Evolutionary conservation across 345 rosid species (phyloP), one percentile per base, ranked within the genome.

Genomic region (Diplotaxis tenuifolia): DNA sequence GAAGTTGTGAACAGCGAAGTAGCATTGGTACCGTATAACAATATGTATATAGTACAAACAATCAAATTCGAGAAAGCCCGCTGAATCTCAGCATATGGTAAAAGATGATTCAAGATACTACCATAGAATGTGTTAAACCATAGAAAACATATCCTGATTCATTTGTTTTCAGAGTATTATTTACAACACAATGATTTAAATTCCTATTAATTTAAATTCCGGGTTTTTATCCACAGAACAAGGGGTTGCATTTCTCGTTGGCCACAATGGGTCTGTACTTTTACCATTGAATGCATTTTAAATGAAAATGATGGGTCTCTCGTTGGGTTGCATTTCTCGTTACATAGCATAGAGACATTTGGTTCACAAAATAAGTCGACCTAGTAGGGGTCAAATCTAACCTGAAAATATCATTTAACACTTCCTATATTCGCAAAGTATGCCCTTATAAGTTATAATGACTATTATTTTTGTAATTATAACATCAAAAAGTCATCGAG

Each of bases 181-280:
- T 12, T 31, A 21, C 19, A 27, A 28, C 53, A 5, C 14, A 72
- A 7, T 72, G 65, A 15, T 28, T 58, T 5, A 28, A 23, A 3
- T 29, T 16, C 57, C 15, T 54, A 21, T 14, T 54, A 54, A 22
- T 21, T 54, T 14, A 54, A 21, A 10, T 11, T 54, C 59, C 16
- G 6, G 59, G 29, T 54, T 54, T 11, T 54, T 15, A 54, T 22
- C 76, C 64, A 5, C 32, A 22, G 27, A 32, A 18, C 4, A 63
- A 25, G 57, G 64, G 57, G 11, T 6, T 32, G 16, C 58, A 55
- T 56, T 62, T 42, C 25, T 63, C 55, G 70, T 73, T 73, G 34
- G 64, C 27, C 15, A 14, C 70, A 38, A 18, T 50, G 38, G 8
- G 14, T 38, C 28, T 27, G 15, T 36, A 56, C 34, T 56, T 18